Conservation (phyloP, 768 basidiomycete species). For the Boletus huronensis region DNA sequence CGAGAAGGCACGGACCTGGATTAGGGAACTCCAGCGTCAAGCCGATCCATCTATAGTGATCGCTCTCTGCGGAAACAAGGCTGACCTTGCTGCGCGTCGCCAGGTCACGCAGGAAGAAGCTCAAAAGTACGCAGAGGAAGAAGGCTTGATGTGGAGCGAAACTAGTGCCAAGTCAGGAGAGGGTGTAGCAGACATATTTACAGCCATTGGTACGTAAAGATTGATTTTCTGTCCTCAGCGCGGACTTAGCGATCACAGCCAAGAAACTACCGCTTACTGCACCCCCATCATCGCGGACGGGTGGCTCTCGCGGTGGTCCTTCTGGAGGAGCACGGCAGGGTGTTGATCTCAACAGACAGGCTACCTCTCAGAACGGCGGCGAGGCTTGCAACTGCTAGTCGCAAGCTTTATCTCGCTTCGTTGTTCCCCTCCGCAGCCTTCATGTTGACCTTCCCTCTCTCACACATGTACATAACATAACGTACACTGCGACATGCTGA, state of each 20-base stretch:
- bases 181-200: slow-evolving; percentile 83
- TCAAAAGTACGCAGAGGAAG: slow-evolving; percentile 88
- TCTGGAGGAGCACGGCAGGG: slow-evolving; percentile 52
- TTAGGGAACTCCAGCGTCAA: slow-evolving; percentile 93
- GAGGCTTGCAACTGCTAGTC: slow-evolving; percentile 76
- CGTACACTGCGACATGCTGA: slow-evolving; percentile 26
- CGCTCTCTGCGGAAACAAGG: slow-evolving; percentile 94
- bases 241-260: slow-evolving; percentile 41
- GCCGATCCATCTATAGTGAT: slow-evolving; percentile 97
- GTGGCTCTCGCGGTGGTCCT: slow-evolving; percentile 48
- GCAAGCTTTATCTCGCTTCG: slow-evolving; percentile 7
- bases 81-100: slow-evolving; percentile 79
- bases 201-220: slow-evolving; percentile 66
- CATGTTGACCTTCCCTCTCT: slow-evolving; percentile 13
- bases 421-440: slow-evolving; percentile 3
- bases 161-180: slow-evolving; percentile 89
- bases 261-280: slow-evolving; percentile 87
- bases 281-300: slow-evolving; percentile 60
- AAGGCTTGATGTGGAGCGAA: slow-evolving; percentile 91
- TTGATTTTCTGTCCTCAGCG: not conserved
- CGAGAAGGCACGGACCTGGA: slow-evolving; percentile 96
- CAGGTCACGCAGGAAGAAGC: slow-evolving; percentile 87
- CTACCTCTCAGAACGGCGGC: slow-evolving; percentile 43
- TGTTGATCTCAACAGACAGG: slow-evolving; percentile 79
- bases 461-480: slow-evolving; percentile 33